phyloP scores from a whole-genome alignment of 75 land plant species.

The Picea sitchensis region DNA sequence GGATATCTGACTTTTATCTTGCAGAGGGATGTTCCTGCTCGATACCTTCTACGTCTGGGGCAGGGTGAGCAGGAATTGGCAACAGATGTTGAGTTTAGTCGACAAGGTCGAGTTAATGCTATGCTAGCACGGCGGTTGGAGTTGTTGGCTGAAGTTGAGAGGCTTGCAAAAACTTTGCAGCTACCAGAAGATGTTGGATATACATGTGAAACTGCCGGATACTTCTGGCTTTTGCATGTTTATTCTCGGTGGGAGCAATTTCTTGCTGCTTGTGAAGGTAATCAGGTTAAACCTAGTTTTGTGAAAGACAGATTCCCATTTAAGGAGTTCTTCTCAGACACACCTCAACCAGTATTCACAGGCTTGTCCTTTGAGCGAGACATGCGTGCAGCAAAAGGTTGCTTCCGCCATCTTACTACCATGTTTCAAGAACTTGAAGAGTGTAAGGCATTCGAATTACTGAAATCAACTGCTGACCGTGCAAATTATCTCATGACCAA shows the following conservation, averaged over 20 bases:
- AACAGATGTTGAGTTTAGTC: constrained; percentile 92
- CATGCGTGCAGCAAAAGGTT: constrained; percentile 92
- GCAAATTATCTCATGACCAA: constrained; percentile 98
- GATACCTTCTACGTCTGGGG: too few relatives aligned
- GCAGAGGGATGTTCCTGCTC: too few relatives aligned
- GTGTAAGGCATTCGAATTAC: constrained; percentile 94
- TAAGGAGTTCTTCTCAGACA: constrained; percentile 71
- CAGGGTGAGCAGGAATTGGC: constrained; percentile 24
- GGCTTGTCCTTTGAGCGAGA: constrained; percentile 86
- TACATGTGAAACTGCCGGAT: constrained; percentile 98
- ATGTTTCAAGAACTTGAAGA: constrained; percentile 98
- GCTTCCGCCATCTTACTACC: constrained; percentile 85
- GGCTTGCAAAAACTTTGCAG: constrained; percentile 83
- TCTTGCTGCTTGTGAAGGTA: constrained; percentile 62
- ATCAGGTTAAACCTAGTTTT: constrained; percentile 62
- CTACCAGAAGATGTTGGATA: constrained; percentile 94
- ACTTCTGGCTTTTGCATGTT: constrained; percentile 97
- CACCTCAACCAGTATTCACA: constrained; percentile 69
- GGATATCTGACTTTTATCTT: too few relatives aligned
- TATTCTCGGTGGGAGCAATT: constrained; percentile 96
- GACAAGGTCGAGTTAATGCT: constrained; percentile 98
- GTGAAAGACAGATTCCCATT: constrained; percentile 93
- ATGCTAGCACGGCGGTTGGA: constrained; percentile 95
- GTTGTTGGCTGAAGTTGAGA: constrained; percentile 85
- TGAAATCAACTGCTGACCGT: constrained; percentile 92